phyloP scores from a whole-genome alignment of 352 stramenopile species.

The Phytophthora megakarya region DNA sequence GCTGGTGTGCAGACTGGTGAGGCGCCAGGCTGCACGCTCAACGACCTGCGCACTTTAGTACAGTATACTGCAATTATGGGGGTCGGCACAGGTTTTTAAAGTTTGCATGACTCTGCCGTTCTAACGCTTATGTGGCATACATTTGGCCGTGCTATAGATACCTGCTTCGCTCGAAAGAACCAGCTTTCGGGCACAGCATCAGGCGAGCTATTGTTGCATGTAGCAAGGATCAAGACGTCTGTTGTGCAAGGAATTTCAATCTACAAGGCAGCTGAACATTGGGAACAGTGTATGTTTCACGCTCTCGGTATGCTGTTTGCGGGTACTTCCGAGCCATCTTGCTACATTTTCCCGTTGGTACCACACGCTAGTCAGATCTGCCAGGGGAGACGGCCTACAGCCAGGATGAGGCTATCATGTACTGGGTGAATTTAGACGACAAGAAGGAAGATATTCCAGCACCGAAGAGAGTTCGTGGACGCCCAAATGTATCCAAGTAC shows the following conservation, averaged over 20 bases:
- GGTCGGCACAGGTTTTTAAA: background rate
- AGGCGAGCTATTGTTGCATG: background rate
- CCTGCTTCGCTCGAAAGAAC: background rate
- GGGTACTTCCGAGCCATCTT: background rate
- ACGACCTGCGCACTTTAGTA: background rate
- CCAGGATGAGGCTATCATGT: no score
- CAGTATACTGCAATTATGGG: background rate
- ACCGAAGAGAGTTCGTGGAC: no score
- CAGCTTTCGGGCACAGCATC: background rate
- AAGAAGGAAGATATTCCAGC: no score
- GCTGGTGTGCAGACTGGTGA: no score
- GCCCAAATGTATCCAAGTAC: no score
- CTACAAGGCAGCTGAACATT: background rate
- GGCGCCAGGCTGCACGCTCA: no score
- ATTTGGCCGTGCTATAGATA: background rate
- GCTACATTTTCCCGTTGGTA: no score
- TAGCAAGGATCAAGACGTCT: slow-evolving; percentile 1
- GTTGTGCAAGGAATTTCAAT: no score
- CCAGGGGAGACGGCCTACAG: no score
- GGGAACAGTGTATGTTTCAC: background rate
- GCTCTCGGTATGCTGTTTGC: background rate
- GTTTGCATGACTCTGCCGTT: no score
- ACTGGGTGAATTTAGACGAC: no score
- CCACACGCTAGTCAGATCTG: no score
- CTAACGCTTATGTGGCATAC: background rate